phyloP scores from a whole-genome alignment of 352 stramenopile species.

The Phytophthora tentaculata region DNA sequence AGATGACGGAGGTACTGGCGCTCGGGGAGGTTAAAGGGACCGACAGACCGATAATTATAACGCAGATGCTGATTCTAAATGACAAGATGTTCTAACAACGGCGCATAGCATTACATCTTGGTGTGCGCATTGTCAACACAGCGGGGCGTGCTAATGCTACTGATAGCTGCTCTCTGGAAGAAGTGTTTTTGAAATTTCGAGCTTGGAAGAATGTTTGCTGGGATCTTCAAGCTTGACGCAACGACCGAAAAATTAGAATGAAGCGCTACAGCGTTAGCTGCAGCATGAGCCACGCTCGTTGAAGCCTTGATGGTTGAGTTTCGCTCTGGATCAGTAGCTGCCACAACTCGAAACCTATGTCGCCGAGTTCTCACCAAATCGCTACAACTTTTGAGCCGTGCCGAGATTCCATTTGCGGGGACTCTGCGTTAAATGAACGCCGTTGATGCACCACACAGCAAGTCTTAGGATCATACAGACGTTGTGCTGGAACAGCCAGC shows the following conservation, averaged over 20 bases:
- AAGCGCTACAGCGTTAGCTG: too few relatives aligned
- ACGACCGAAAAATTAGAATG: background rate
- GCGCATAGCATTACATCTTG: constrained; percentile 4
- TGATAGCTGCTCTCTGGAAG: constrained; percentile 5
- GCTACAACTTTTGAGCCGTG: constrained; percentile 8
- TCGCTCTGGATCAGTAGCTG: background rate
- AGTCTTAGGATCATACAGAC: constrained; percentile 27
- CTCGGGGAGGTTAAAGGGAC: constrained; percentile 10
- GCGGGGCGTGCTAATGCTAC: background rate
- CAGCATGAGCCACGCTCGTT: too few relatives aligned
- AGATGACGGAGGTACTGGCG: background rate
- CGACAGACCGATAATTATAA: constrained; percentile 5
- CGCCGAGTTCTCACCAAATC: background rate
- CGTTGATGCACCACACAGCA: constrained; percentile 27
- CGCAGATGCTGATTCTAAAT: background rate
- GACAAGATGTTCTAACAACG: too few relatives aligned
- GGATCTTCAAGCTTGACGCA: background rate
- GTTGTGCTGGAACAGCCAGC: constrained; percentile 18
- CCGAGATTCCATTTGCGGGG: background rate
- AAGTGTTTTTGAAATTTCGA: background rate
- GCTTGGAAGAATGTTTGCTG: background rate
- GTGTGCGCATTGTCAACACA: constrained; percentile 8
- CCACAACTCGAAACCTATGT: constrained; percentile 1
- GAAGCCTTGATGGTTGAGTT: background rate
- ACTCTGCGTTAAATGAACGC: too few relatives aligned